phyloP scores from a whole-genome alignment of 2,329 filamentous ascomycete species.

The Penicillium freii region DNA sequence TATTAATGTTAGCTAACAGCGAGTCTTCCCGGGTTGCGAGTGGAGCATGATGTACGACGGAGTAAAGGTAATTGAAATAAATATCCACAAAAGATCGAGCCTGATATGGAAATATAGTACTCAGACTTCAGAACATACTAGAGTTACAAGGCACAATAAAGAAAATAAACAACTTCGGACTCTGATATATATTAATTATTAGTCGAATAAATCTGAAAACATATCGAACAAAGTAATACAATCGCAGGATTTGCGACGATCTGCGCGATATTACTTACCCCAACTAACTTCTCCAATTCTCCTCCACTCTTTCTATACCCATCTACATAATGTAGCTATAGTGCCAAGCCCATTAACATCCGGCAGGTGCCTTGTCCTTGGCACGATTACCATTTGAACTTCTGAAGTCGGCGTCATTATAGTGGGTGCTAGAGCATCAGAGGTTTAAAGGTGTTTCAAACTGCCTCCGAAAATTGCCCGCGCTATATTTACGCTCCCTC shows the following conservation, averaged over 20 bases:
- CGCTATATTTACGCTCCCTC: background rate
- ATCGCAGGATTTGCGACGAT: background rate
- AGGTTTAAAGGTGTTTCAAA: background rate
- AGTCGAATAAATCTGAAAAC: background rate
- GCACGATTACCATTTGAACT: background rate
- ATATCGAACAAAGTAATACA: background rate
- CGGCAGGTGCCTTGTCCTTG: background rate
- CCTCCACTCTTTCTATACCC: background rate
- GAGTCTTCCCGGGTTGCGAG: background rate
- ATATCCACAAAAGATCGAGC: background rate
- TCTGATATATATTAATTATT: background rate
- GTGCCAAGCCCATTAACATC: background rate
- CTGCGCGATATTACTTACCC: background rate
- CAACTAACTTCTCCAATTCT: background rate
- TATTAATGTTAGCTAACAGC: background rate
- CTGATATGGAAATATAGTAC: background rate
- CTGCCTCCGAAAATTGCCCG: background rate
- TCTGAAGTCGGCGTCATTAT: background rate
- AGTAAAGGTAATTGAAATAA: background rate
- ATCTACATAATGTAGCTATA: background rate
- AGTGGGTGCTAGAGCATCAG: background rate
- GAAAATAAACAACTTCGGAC: no score
- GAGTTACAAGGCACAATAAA: background rate
- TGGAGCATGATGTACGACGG: background rate
- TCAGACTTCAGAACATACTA: no score